A percentile compares a stretch with the other conserved stretches of the same genome.
These are phyloP conservation scores for Paraconiothyrium sp. DNA, from an alignment of 2,329 filamentous ascomycete genomes.

Conservation along the genomic window DNA sequence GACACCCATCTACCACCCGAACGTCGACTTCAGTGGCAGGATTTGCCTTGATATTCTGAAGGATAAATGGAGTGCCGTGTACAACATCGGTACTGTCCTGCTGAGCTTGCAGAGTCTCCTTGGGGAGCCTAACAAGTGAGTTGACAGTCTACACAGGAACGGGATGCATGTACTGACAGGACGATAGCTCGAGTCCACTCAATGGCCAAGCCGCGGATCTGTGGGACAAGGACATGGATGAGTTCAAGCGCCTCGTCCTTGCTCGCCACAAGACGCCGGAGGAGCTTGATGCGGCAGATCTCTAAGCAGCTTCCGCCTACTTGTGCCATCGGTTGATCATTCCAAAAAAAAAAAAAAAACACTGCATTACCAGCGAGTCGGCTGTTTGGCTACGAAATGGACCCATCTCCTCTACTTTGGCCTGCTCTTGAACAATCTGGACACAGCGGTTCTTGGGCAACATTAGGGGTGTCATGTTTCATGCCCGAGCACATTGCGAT, in stretches of 20 bases:
- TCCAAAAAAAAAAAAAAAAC: too few relatives aligned
- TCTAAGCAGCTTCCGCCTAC: not conserved
- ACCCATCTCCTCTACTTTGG: not conserved
- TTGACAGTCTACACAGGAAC: constrained; percentile 1
- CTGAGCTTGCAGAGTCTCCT: constrained; percentile 93
- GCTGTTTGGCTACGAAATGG: not conserved
- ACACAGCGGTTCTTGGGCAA: not conserved
- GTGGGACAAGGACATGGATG: constrained; percentile 87
- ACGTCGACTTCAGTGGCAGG: constrained; percentile 95
- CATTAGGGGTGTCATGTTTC: not conserved
- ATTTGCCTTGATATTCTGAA: constrained; percentile 99
- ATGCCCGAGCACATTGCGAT: not conserved
- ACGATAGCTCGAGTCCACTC: constrained; percentile 81
- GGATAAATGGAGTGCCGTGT: constrained; percentile 98
- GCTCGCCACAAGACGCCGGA: constrained; percentile 66
- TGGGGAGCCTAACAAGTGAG: constrained; percentile 98
- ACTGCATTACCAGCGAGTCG: not conserved
- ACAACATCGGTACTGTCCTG: constrained; percentile 94
- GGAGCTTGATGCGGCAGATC: constrained; percentile 44
- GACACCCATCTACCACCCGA: constrained; percentile 98
- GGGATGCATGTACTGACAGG: not conserved
- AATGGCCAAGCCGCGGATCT: constrained; percentile 96
- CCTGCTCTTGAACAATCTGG: not conserved
- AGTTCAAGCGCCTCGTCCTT: constrained; percentile 82
- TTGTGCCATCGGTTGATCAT: not conserved